Base-by-base conservation (phyloP, 2,329 filamentous ascomycete species). In the Neonectria faginata region DNA sequence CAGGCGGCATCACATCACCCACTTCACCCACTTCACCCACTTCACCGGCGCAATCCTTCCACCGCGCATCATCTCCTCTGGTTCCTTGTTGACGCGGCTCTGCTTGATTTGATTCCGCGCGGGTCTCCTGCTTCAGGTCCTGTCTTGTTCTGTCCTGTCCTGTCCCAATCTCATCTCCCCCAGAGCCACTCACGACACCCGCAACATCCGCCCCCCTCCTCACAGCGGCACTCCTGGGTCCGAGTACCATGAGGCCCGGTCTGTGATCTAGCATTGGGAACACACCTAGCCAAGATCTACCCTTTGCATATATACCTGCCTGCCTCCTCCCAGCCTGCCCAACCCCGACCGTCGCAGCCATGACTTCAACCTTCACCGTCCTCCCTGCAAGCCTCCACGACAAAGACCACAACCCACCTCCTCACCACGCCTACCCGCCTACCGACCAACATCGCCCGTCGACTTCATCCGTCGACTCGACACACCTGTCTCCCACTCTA, bases 301-400 rank as follows among this genome's bases (percentile, higher is more conserved):
- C 41, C 48, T 48, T 62, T 73, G 53, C 71, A 70, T 78, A 80
- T 79, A 81, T 80, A 79, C 71, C 71, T 70, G 63, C 66, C 57
- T 62, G 18, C 39, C 39, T 62, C 67, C 67, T 41, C 68, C 71
- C 67, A 60, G 67, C 67, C 68, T 70, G 68, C 68, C 64, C 67
- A 54, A 50, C 45, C 62, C 54, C 54, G 57, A 57, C 44, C 64
- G 57, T 52, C 68, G 70, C 72, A 74, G 74, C 70, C 73, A 84
- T 84, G 82, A 78, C 82, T 77, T 82, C 80, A 54, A 77, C 79
- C 70, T 82, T 79, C 72, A 79, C 79, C 64, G 74, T 80, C 68
- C 77, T 78, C 66, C 78, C 79, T 66, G 75, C 78, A 62, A 79
- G 78, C 70, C 76, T 82, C 70, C 74, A 79, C 70, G 77, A 81